phyloP scores from a whole-genome alignment of 73 alveolate species.

The Effrenium voratum region DNA sequence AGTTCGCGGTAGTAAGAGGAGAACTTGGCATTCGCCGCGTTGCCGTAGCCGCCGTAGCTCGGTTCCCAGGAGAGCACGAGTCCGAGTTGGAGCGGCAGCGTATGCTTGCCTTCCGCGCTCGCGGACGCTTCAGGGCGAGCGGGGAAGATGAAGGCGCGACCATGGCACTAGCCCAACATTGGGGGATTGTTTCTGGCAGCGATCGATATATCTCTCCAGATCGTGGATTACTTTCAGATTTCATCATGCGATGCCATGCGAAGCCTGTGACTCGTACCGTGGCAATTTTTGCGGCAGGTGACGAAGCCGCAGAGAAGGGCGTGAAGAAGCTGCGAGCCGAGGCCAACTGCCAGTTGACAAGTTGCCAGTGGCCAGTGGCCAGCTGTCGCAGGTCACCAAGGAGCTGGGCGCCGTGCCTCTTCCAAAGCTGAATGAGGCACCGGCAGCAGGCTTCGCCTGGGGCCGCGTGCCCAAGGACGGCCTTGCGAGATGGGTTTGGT shows the following conservation, averaged over 20 bases:
- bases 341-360: not conserved
- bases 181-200: not conserved
- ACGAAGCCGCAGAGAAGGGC: constrained; percentile 70
- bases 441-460: constrained; percentile 57
- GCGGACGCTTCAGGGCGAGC: constrained; percentile 65
- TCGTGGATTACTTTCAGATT: too few species aligned
- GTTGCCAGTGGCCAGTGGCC: not conserved
- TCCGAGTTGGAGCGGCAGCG: constrained; percentile 89
- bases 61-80: constrained; percentile 65
- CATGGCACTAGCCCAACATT: too few species aligned
- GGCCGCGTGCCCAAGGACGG: constrained; percentile 88
- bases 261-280: too few species aligned
- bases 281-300: not conserved
- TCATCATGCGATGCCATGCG: too few species aligned
- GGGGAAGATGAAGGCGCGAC: constrained; percentile 87
- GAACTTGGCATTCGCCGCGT: not conserved
- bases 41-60: not conserved
- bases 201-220: not conserved
- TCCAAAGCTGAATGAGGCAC: constrained; percentile 64
- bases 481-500: not conserved
- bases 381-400: constrained; percentile 30
- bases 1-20: not conserved
- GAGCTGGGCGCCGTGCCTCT: constrained; percentile 73
- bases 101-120: constrained; percentile 91
- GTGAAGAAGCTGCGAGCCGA: constrained; percentile 89